Percentiles rank a stretch among this genome's conserved stretches.
Evolutionary conservation across 2,329 filamentous ascomycete species (phyloP).

Genomic region (Scytalidium sp.): DNA sequence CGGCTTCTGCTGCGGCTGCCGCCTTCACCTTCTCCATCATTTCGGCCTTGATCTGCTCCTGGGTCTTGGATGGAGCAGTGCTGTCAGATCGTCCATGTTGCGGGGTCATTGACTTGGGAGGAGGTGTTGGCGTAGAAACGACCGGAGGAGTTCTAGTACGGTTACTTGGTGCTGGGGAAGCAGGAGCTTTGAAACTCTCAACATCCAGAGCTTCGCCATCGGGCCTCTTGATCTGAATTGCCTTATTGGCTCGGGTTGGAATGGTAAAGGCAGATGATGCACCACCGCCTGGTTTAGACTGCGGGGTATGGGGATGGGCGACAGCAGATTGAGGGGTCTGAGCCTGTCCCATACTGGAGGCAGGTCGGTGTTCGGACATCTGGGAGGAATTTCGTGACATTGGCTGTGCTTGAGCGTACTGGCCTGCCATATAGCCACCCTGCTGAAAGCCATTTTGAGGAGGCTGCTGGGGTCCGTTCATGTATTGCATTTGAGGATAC

Average conservation of each 20-base stretch:
- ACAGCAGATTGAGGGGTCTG: conserved; percentile 26
- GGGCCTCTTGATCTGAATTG: conserved; percentile 81
- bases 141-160: conserved; percentile 58
- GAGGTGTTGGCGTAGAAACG: conserved; percentile 74
- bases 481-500: conserved; percentile 49
- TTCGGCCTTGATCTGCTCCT: conserved; percentile 79
- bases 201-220: conserved; percentile 74
- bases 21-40: conserved; percentile 55
- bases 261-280: conserved; percentile 29
- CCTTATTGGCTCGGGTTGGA: conserved; percentile 57
- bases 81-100: conserved; percentile 71
- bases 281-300: conserved; percentile 42
- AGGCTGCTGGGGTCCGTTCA: conserved; percentile 42
- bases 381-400: conserved; percentile 87
- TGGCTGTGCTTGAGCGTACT: conserved; percentile 48
- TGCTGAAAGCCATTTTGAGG: conserved; percentile 46
- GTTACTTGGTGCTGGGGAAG: conserved; percentile 50
- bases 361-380: conserved; percentile 60
- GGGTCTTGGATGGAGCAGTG: conserved; percentile 62
- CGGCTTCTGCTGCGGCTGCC: conserved; percentile 23
- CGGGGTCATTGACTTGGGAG: conserved; percentile 69
- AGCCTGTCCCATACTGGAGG: conserved; percentile 35
- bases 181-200: conserved; percentile 64
- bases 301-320: conserved; percentile 55
- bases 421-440: conserved; percentile 30